Conservation (phyloP, 2,329 filamentous ascomycete species). For the Chaetomiaceae sp. region DNA sequence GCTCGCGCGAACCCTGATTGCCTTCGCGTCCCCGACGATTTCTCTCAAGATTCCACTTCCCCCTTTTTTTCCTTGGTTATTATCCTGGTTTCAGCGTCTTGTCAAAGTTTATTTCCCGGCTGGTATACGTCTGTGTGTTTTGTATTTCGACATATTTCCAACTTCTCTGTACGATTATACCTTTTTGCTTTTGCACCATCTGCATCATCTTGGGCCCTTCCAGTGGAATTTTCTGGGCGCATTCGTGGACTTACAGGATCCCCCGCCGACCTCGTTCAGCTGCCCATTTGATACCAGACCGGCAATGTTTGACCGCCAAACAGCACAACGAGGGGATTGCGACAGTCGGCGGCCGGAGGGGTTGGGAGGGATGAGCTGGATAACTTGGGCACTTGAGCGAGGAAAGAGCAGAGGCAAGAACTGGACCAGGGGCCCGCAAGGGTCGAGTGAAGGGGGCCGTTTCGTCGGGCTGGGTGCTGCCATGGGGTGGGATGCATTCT, state of each 20-base stretch:
- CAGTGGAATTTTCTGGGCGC: too few species aligned
- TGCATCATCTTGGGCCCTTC: neutral
- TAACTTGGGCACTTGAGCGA: too few species aligned
- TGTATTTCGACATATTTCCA: neutral
- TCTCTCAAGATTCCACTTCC: neutral
- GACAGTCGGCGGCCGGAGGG: too few species aligned
- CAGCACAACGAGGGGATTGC: too few species aligned
- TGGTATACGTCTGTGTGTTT: constrained; percentile 2
- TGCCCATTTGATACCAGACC: too few species aligned
- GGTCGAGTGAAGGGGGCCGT: too few species aligned
- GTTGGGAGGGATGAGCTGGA: neutral
- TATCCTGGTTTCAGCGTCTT: neutral
- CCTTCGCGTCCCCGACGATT: constrained; percentile 15
- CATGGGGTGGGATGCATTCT: neutral
- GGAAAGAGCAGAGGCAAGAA: too few species aligned
- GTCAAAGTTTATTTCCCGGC: neutral
- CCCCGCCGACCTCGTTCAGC: too few species aligned
- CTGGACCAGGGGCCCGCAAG: too few species aligned
- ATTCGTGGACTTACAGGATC: too few species aligned
- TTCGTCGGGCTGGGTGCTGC: too few species aligned
- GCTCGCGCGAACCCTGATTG: constrained; percentile 34
- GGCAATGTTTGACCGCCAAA: too few species aligned
- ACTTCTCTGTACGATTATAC: neutral
- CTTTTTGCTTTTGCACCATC: neutral
- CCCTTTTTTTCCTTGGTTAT: neutral